These are phyloP conservation scores for Laguncularia racemosa DNA, from an alignment of 345 rosid genomes.

Conservation along the genomic window DNA sequence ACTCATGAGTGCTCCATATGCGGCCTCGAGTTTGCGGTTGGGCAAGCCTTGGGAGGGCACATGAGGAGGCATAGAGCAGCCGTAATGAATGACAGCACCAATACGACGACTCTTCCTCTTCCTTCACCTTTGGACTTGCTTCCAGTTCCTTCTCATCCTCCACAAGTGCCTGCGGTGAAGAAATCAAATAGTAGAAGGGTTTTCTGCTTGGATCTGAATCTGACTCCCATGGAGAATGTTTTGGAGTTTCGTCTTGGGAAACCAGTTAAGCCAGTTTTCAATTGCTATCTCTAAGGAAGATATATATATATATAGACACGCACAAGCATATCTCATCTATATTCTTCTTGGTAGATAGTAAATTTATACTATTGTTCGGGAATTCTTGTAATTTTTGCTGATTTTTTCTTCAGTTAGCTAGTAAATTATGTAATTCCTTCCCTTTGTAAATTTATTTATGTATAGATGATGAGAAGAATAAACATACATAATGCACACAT, in stretches of 20 bases:
- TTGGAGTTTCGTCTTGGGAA: conserved; percentile 30
- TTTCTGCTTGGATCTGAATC: conserved; percentile 53
- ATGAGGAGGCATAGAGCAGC: conserved; percentile 55
- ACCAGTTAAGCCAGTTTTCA: conserved; percentile 24
- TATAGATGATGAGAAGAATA: too few relatives aligned
- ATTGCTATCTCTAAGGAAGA: conserved; percentile 24
- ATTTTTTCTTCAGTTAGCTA: not conserved
- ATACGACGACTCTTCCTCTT: not conserved
- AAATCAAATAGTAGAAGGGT: conserved; percentile 37
- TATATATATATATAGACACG: too few relatives aligned
- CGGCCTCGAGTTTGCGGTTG: conserved; percentile 75
- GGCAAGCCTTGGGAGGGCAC: conserved; percentile 65
- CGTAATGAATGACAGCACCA: not conserved
- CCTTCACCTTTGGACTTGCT: not conserved
- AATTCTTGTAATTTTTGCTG: not conserved
- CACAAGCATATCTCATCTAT: too few relatives aligned
- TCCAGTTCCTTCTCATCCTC: not conserved
- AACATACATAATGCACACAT: too few relatives aligned
- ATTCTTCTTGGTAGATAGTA: too few relatives aligned
- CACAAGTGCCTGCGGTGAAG: conserved; percentile 24
- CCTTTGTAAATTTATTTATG: not conserved
- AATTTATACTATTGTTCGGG: too few relatives aligned
- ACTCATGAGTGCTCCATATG: conserved; percentile 86
- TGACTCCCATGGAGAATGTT: conserved; percentile 65
- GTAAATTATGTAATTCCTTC: not conserved